Evolutionary conservation across 129 eudicot genomes (phyloP), one percentile per base, ranked within the genome.

Genomic region (Flaveria sonorensis): DNA sequence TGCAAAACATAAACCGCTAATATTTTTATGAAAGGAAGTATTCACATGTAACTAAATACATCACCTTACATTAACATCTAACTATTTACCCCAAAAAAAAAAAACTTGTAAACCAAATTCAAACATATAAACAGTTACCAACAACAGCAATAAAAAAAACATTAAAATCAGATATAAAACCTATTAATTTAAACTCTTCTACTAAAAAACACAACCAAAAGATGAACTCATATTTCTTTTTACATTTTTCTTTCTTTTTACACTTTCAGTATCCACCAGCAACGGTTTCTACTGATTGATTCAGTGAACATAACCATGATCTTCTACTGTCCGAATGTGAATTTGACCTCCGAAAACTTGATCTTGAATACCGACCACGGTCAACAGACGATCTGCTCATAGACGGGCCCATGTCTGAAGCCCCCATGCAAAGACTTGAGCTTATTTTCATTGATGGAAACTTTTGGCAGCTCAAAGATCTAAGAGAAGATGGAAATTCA

Each of bases 301-400:
- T 85, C 26, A 92, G 78, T 43, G 96, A 86, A 76, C 97, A 92
- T 52, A 92, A 74, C 97, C 97, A 92, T 13, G 88, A 82, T 39
- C 85, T 92, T 68, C 93, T 76, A 12, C 91, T 76, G 15, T 92
- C 97, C 1, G 63, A 65, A 43, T 81, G 82, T 7, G 90, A 89
- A 30, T 74, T 72, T 12, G 96, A 89, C 19, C 96, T 81, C 57
- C 96, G 68, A 39, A 85, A 91, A 75, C 85, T 83, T 0, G 86
- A 80, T 68, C 86, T 64, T 12, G 71, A 71, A 48, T 85, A 71
- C 43, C 73, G 81, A 30, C 71, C 69, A 82, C 75, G 83, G 36
- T 85, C 81, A 19, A 63, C 77, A 10, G 73, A 66, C 9, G 83
- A 18, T 4, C 82, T 77, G 65, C 51, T 75, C 81, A 86, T 63